Evolutionary conservation across 768 basidiomycete genomes (phyloP).

Genomic region (Mycena latifolia): DNA sequence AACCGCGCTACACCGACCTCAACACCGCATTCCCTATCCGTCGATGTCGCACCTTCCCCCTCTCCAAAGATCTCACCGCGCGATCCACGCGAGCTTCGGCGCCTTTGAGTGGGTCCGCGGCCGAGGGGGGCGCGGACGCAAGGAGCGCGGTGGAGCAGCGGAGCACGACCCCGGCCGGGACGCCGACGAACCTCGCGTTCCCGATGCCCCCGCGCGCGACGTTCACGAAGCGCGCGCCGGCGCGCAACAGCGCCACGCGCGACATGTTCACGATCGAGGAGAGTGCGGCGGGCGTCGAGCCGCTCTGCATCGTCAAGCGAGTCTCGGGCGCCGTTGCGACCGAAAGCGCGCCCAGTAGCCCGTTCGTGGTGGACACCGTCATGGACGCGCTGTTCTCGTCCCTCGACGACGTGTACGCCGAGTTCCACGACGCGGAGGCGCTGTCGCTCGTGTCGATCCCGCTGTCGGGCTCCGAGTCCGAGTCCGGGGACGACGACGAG

Average conservation of each 20-base stretch:
- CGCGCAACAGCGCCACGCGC: conserved; percentile 9
- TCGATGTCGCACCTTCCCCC: conserved; percentile 22
- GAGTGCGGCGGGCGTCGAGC: background rate
- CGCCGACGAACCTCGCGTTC: conserved; percentile 14
- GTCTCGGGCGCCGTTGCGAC: conserved; percentile 3
- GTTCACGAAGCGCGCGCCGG: conserved; percentile 21
- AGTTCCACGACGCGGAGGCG: background rate
- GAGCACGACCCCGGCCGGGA: conserved; percentile 12
- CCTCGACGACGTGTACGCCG: conserved; percentile 28
- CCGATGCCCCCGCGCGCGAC: conserved; percentile 22
- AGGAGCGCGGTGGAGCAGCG: no score
- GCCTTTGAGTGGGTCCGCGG: no score
- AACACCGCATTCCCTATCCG: conserved; percentile 16
- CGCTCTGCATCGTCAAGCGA: conserved; percentile 31
- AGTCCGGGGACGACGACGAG: background rate
- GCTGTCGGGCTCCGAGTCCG: background rate
- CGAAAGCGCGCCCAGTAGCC: background rate
- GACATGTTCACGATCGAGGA: conserved; percentile 11
- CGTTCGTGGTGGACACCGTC: background rate
- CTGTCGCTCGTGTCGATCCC: conserved; percentile 17
- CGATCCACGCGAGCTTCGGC: no score
- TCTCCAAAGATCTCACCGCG: background rate
- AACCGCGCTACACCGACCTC: conserved; percentile 12
- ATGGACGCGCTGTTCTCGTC: conserved; percentile 30
- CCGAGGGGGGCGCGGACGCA: no score